Percentiles rank a stretch among this genome's conserved stretches.
phyloP scores from a whole-genome alignment of 108 stramenopile species.

The Pseudonitzschia multiseries region DNA sequence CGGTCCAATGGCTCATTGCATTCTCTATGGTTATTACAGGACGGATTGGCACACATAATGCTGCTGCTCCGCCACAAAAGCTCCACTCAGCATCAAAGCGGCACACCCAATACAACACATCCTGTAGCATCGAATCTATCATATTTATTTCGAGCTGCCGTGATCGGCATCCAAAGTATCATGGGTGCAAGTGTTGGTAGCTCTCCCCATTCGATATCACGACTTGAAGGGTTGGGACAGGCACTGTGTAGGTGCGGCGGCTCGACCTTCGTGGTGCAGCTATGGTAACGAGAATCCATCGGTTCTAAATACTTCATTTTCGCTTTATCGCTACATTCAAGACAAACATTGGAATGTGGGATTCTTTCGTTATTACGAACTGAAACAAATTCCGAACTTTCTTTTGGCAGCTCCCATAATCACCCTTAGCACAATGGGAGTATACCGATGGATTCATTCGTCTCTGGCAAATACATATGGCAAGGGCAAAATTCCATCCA shows the following conservation, averaged over 20 bases:
- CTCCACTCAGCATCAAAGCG: background rate
- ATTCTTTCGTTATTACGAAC: constrained; percentile 71
- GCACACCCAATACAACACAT: background rate
- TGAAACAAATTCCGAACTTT: constrained; percentile 85
- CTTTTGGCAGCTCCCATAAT: constrained; percentile 73
- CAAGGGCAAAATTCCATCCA: constrained; percentile 28
- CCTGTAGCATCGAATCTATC: constrained; percentile 6
- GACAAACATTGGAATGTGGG: constrained; percentile 88
- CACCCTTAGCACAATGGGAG: constrained; percentile 42
- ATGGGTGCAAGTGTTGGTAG: constrained; percentile 39
- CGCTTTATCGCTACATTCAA: constrained; percentile 77
- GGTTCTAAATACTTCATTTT: constrained; percentile 39
- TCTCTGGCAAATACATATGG: constrained; percentile 39
- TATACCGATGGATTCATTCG: constrained; percentile 51
- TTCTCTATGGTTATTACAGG: constrained; percentile 52
- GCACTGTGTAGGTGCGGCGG: constrained; percentile 41
- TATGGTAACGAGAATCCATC: constrained; percentile 14
- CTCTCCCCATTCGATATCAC: constrained; percentile 53
- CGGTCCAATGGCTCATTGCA: constrained; percentile 82
- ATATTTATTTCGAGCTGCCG: constrained; percentile 3
- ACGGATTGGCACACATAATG: constrained; percentile 44
- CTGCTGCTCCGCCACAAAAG: constrained; percentile 15
- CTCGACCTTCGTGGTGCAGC: constrained; percentile 48
- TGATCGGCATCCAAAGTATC: constrained; percentile 16
- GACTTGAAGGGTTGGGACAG: constrained; percentile 50